Evolutionary conservation across 1,139 yeast genomes (phyloP).

Genomic region (Yamadazyma jaroonii): DNA sequence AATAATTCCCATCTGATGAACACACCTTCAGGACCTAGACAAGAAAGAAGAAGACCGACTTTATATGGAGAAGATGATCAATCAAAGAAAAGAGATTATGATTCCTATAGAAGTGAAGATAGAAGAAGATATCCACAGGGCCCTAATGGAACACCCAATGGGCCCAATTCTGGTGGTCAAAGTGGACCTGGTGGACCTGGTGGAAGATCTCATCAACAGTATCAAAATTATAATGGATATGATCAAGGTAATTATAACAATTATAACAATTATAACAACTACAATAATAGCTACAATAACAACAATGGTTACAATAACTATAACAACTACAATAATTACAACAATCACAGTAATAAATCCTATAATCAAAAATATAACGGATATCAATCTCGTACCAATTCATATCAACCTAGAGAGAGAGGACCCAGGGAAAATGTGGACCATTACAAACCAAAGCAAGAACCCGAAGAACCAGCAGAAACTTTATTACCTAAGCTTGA

Average conservation of each 20-base stretch:
- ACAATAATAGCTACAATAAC: neutral
- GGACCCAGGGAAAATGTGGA: neutral
- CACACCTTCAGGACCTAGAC: slow-evolving; percentile 1
- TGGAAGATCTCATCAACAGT: too few species aligned
- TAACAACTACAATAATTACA: neutral
- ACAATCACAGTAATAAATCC: neutral
- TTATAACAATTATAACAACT: neutral
- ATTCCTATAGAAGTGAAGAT: slow-evolving; percentile 3
- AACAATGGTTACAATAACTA: neutral
- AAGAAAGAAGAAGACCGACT: slow-evolving; percentile 7
- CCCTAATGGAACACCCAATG: neutral
- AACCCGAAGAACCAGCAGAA: slow-evolving; percentile 13
- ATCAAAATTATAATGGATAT: too few species aligned
- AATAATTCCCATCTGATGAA: neutral
- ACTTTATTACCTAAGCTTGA: slow-evolving; percentile 20
- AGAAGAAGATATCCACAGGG: slow-evolving; percentile 2
- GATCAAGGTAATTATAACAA: neutral
- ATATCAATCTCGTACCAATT: too few species aligned
- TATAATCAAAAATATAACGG: too few species aligned
- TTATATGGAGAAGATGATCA: slow-evolving; percentile 4
- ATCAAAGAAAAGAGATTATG: slow-evolving; percentile 6
- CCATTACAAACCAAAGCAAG: slow-evolving; percentile 4
- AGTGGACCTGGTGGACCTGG: neutral
- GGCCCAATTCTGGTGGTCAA: too few species aligned
- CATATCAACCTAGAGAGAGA: too few species aligned